Evolutionary conservation across 1,284 basidiomycete species (phyloP), one percentile per base, ranked within the genome.

Genomic region (Fomitopsis schrenkii): DNA sequence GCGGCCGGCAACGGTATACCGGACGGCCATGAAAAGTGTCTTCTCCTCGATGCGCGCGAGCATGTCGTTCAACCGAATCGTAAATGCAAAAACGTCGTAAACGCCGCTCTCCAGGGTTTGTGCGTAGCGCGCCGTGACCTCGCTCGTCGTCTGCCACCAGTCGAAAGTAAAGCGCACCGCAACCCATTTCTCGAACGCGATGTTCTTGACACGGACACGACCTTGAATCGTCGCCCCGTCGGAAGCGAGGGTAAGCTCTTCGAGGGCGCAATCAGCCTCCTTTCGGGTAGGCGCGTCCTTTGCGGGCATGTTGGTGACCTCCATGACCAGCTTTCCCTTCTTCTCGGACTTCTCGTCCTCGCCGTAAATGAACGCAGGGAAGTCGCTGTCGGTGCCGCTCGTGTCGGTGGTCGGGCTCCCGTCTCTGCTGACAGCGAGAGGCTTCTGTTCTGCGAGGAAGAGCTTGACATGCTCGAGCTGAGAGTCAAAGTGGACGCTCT

Each of bases 111-210:
- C 79, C 19, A 89, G 67, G 28, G 89, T 87, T 66, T 90, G 87
- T 57, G 85, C 76, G 74, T 94, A 91, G 50, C 84, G 86, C 28
- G 88, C 95, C 1, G 89, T 86, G 53, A 98, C 93, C 76, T 98
- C 96, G 72, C 90, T 94, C 61, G 93, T 96, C 41, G 96, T 98
- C 75, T 95, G 93, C 96, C 97, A 98, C 70, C 82, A 83, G 74
- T 98, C 96, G 67, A 96, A 84, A 1, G 96, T 98, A 76, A 98
- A 98, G 44, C 96, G 87, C 26, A 94, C 86, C 9, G 88, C 91
- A 60, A 98, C 83, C 82, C 86, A 88, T 77, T 98, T 98, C 69
- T 93, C 83, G 76, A 88, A 98, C 3, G 93, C 86, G 53, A 97
- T 71, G 74, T 98, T 98, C 68, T 87, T 84, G 62, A 97, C 93